Evolutionary conservation across 2,329 filamentous ascomycete species (phyloP), one percentile per base, ranked within the genome.

Genomic region (Eutypella sp.): DNA sequence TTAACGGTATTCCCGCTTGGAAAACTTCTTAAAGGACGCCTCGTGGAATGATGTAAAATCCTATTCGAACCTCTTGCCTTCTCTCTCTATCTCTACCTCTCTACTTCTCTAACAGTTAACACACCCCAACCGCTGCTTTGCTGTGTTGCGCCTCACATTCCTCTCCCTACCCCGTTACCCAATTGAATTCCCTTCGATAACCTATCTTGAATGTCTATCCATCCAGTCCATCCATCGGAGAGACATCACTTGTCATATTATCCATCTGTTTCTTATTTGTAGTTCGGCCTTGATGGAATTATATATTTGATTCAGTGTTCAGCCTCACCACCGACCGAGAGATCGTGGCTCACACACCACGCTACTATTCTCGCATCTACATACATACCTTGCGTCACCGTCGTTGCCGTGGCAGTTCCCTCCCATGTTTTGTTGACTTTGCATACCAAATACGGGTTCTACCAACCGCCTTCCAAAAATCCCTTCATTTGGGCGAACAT

Each of bases 141-240:
- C n/a, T n/a, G n/a, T n/a, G n/a, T n/a, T n/a, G n/a, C n/a, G 38
- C 51, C 45, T 50, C 51, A 58, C 61, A 63, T 63, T 63, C 60
- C 60, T 60, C 42, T 47, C 44, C 36, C n/a, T n/a, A n/a, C n/a
- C 45, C 50, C 47, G 47, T 52, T 51, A 47, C 24, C 40, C 39
- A n/a, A n/a, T n/a, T n/a, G n/a, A n/a, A n/a, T n/a, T n/a, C 19
- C 19, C 20, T 20, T 39, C 15, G 20, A 39, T 20, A 16, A n/a
- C n/a, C n/a, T n/a, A n/a, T n/a, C 20, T 29, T 29, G 37, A 19
- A 20, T 40, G 23, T 20, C 40, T 29, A 29, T 25, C 16, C 10
- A 37, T 44, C 22, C 20, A 6, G n/a, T n/a, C n/a, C n/a, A n/a
- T n/a, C n/a, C n/a, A n/a, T n/a, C n/a, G n/a, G n/a, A n/a, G n/a